Evolutionary conservation across 2,329 filamentous ascomycete genomes (phyloP).

Genomic region (Graphilbum fragrans): DNA sequence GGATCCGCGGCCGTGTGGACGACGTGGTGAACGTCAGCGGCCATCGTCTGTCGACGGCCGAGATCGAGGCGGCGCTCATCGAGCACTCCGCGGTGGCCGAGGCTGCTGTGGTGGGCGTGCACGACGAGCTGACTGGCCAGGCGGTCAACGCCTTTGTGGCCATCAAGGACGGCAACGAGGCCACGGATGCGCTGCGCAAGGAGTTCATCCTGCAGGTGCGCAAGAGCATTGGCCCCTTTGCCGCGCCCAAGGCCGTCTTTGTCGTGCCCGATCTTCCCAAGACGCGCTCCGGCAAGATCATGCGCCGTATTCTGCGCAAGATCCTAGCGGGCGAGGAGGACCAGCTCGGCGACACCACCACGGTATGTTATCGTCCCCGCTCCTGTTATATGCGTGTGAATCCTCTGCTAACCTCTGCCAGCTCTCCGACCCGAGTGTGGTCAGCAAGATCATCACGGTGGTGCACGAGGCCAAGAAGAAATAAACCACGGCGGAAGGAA

Average conservation of each 20-base stretch:
- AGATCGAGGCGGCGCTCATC: slow-evolving; percentile 93
- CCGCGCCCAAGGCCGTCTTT: slow-evolving; percentile 86
- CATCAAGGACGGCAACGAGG: slow-evolving; percentile 73
- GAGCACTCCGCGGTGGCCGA: slow-evolving; percentile 86
- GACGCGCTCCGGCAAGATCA: slow-evolving; percentile 97
- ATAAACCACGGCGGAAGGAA: slow-evolving; percentile 14
- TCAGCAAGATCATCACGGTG: slow-evolving; percentile 75
- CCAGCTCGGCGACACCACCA: slow-evolving; percentile 84
- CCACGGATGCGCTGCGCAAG: slow-evolving; percentile 73
- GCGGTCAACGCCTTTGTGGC: slow-evolving; percentile 94
- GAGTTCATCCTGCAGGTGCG: slow-evolving; percentile 90
- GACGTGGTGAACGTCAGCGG: slow-evolving; percentile 98
- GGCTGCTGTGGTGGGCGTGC: slow-evolving; percentile 85
- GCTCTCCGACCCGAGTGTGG: slow-evolving; percentile 82
- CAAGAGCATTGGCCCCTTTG: slow-evolving; percentile 95
- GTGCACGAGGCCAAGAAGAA: slow-evolving; percentile 55
- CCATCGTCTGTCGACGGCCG: slow-evolving; percentile 89
- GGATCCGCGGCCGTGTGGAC: slow-evolving; percentile 96
- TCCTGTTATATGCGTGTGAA: no score
- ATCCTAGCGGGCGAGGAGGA: slow-evolving; percentile 95
- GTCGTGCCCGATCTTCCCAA: slow-evolving; percentile 91
- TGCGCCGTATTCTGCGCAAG: slow-evolving; percentile 94
- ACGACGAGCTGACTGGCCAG: slow-evolving; percentile 91
- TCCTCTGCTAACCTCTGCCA: slow-evolving; percentile 23
- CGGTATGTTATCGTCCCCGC: slow-evolving; percentile 51